Percentiles rank a stretch among this genome's conserved stretches.
phyloP scores from a whole-genome alignment of 2,329 filamentous ascomycete genomes.

The Arthrinium phaeospermum region DNA sequence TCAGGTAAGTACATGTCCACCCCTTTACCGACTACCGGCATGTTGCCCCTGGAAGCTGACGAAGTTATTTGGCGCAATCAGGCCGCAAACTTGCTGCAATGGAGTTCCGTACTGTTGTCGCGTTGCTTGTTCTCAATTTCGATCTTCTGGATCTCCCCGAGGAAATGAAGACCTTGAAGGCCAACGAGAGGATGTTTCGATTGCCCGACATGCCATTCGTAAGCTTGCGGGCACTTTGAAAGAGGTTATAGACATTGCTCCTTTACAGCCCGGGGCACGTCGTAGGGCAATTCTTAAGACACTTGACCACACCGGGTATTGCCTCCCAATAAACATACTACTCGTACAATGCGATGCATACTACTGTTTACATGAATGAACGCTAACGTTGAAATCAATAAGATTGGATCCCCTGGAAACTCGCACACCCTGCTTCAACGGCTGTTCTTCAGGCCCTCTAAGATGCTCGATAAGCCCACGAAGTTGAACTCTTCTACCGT shows the following conservation, averaged over 20 bases:
- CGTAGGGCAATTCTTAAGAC: no score
- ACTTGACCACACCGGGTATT: no score
- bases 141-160: constrained; percentile 26
- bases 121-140: constrained; percentile 26
- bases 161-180: constrained; percentile 19
- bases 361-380: no score
- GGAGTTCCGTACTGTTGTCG: constrained; percentile 27
- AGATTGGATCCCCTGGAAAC: neutral
- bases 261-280: neutral
- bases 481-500: constrained; percentile 37
- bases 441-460: constrained; percentile 28
- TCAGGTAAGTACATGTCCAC: constrained; percentile 25
- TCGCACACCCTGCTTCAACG: neutral
- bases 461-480: constrained; percentile 30
- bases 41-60: neutral
- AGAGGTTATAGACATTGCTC: no score
- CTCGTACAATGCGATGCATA: no score
- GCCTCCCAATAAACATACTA: no score
- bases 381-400: neutral
- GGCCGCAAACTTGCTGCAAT: constrained; percentile 28
- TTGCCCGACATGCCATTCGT: neutral
- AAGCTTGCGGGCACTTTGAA: neutral
- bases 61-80: neutral
- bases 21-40: neutral
- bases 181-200: neutral